Evolutionary conservation across 2,329 filamentous ascomycete genomes (phyloP).

Genomic region (Tolypocladium sp.): DNA sequence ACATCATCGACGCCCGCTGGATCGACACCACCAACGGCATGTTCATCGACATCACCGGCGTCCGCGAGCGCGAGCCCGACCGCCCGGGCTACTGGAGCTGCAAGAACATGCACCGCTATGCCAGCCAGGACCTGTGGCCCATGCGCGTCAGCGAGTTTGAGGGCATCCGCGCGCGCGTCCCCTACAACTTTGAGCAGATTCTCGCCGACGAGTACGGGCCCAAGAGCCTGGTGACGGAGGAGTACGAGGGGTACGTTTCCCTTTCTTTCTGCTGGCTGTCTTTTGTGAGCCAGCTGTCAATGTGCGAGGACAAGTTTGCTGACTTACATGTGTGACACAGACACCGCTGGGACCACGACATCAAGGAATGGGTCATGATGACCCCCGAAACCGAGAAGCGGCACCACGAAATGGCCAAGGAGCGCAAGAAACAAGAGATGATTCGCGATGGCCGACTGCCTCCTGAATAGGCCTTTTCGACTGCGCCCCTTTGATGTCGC

Average conservation of each 20-base stretch:
- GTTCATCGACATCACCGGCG: conserved; percentile 75
- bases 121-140: conserved; percentile 63
- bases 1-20: conserved; percentile 80
- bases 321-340: conserved; percentile 23
- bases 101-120: conserved; percentile 71
- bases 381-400: conserved; percentile 15
- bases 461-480: neutral
- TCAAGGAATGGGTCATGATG: conserved; percentile 50
- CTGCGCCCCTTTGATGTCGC: neutral
- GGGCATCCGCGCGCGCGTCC: conserved; percentile 60
- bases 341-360: conserved; percentile 49
- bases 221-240: conserved; percentile 50
- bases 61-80: conserved; percentile 55
- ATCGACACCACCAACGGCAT: conserved; percentile 68
- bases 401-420: conserved; percentile 12
- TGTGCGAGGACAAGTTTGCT: neutral
- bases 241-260: conserved; percentile 50
- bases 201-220: conserved; percentile 55
- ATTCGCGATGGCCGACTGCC: conserved; percentile 7
- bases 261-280: conserved; percentile 8
- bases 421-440: conserved; percentile 16
- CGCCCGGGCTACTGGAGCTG: conserved; percentile 63
- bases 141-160: conserved; percentile 68
- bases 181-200: conserved; percentile 58
- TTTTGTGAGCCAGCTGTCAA: neutral